Evolutionary conservation across 768 basidiomycete species (phyloP).

Genomic region (Mycena rebaudengoi): DNA sequence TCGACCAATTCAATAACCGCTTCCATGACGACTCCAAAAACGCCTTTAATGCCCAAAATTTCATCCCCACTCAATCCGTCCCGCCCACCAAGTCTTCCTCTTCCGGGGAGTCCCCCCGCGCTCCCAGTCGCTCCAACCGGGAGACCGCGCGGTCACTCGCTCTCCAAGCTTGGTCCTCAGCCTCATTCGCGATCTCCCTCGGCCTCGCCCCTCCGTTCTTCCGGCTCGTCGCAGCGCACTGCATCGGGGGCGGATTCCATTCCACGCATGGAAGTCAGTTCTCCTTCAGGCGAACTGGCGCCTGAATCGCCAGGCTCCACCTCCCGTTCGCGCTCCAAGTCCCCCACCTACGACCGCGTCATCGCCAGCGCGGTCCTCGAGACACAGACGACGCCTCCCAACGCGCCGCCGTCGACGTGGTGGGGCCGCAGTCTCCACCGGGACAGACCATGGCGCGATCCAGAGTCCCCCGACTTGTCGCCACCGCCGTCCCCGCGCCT

Average conservation of each 20-base stretch:
- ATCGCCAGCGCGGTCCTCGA: constrained; percentile 26
- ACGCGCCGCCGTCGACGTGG: constrained; percentile 26
- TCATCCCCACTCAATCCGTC: constrained; percentile 25
- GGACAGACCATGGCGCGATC: constrained; percentile 27
- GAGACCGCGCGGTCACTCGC: constrained; percentile 21
- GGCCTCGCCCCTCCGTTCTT: constrained; percentile 12
- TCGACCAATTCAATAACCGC: constrained; percentile 9
- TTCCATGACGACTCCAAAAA: constrained; percentile 2
- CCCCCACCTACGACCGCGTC: constrained; percentile 19
- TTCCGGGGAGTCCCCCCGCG: no score
- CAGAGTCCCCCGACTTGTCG: constrained; percentile 4
- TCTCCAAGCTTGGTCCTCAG: constrained; percentile 2
- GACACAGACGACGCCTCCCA: constrained; percentile 21
- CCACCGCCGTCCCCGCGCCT: background rate
- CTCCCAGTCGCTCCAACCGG: constrained; percentile 13
- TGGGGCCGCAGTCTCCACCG: constrained; percentile 19
- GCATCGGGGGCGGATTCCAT: background rate
- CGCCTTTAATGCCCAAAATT: constrained; percentile 16
- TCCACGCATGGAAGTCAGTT: background rate
- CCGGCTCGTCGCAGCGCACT: constrained; percentile 15
- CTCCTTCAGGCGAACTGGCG: background rate
- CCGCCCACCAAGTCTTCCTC: constrained; percentile 15
- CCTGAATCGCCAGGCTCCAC: constrained; percentile 12
- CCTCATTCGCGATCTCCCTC: background rate
- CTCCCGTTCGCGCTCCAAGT: constrained; percentile 13